Evolutionary conservation across 164 flowering plant species (phyloP), one percentile per base, ranked within the genome.

Genomic region (Vitis amurensis): DNA sequence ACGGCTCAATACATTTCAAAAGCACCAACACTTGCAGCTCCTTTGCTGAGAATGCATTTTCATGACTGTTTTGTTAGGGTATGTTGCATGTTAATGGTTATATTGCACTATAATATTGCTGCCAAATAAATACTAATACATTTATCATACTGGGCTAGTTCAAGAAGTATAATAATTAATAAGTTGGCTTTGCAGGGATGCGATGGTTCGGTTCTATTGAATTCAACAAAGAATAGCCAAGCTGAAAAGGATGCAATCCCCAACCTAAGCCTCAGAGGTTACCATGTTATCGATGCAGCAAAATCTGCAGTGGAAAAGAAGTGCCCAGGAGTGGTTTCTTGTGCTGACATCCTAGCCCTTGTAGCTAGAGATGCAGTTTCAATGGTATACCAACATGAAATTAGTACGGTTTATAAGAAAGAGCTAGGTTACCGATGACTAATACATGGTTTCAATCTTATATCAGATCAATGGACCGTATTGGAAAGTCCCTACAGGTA

Each of bases 61-160:
- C 91, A 87, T 71, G 89, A 87, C 50, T 87, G 91, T 55, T 87
- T 87, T 65, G 84, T 87, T 29, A 69, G 86, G 74, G 91, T 87
- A 71, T 4, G 69, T 67, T 15, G 2, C 7, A 2, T 17, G 44
- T 37, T 31, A 3, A 31, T 31, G 7, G 8, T 37, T 37, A 23
- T 23, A 23, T 23, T 23, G 27, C 27, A 23, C 27, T 37, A 37
- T 23, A 37, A 37, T 4, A 37, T 6, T 37, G 4, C 0, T 37
- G 7, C 7, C 7, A 37, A 37, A 6, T 37, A 37, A 37, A 37
- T 37, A 37, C 44, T 37, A 37, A 37, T 37, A 37, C 44, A 37
- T 37, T 37, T 37, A 23, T 37, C 44, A 4, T 37, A 37, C 44
- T 37, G 7, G 7, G 56, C n/a, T 4, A 53, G 14, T 13, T 13